Evolutionary conservation across 768 basidiomycete species (phyloP), one percentile per base, ranked within the genome.

Genomic region (Mycena albidolilacea): DNA sequence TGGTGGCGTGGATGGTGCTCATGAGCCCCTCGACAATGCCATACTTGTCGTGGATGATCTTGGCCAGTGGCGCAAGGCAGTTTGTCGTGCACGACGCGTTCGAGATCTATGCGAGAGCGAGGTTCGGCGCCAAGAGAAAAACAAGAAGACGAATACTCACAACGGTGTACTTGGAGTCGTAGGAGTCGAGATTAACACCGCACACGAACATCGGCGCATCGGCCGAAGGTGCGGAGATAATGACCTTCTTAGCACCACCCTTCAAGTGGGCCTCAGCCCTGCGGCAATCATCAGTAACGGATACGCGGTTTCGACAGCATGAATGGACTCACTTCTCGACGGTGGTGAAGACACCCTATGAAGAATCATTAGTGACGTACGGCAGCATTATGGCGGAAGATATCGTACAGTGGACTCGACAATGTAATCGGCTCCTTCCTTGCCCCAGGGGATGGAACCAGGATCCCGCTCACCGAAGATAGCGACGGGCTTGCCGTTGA

Each of bases 51-150:
- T 99, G 79, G 88, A 99, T 89, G 84, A 98, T 93, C 89, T 99
- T 99, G 83, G 97, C 97, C 73, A 99, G 91, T 75, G 97, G 96
- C n/a, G 97, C 97, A 71, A 99, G 91, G 86, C 97, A 99, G 92
- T 99, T 99, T 84, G 97, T 99, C 58, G 97, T 99, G 92, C 97
- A 99, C 23, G 97, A 98, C 39, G 97, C 97, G 85, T 99, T 99
- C 78, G 97, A 99, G 84, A 99, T 95, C 91, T 92, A 77, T 55
- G 60, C 68, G 66, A 44, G 12, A 67, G 65, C 35, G 72, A 61
- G 30, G 3, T 30, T 58, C n/a, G 30, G 23, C 30, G 7, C 64
- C 54, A 67, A 50, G 60, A 21, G 44, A 41, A 15, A 46, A 72
- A 19, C 58, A 50, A 61, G n/a, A 68, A 9, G 54, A 70, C 74